These are phyloP conservation scores for Tylopilus plumbeoviolaceoides DNA, from an alignment of 768 basidiomycete genomes.

Conservation along the genomic window DNA sequence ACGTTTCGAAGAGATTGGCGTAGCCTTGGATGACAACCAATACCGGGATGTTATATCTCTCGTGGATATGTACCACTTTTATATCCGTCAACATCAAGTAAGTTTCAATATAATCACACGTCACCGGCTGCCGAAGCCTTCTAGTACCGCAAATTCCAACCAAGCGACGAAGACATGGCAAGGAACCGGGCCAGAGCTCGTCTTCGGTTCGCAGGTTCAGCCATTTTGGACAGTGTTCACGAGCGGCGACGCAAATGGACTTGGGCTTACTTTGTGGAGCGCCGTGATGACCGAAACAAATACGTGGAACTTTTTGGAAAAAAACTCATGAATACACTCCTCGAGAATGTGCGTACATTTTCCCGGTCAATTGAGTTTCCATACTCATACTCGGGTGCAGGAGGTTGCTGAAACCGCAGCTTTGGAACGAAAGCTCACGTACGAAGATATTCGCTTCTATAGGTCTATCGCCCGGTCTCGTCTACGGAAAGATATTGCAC, in stretches of 20 bases:
- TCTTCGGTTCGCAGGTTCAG: slow-evolving; percentile 71
- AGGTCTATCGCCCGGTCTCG: slow-evolving; percentile 89
- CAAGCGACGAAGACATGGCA: slow-evolving; percentile 54
- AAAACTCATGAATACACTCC: slow-evolving; percentile 52
- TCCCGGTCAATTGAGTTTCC: neutral
- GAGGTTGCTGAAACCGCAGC: slow-evolving; percentile 50
- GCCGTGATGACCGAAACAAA: slow-evolving; percentile 79
- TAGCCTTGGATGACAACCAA: slow-evolving; percentile 88
- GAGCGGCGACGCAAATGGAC: slow-evolving; percentile 85
- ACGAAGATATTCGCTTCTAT: slow-evolving; percentile 96
- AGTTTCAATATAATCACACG: slow-evolving; percentile 9
- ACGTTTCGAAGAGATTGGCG: slow-evolving; percentile 88
- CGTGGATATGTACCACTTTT: slow-evolving; percentile 95
- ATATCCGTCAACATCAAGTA: slow-evolving; percentile 79
- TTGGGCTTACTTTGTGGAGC: slow-evolving; percentile 85
- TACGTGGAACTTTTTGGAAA: slow-evolving; percentile 87
- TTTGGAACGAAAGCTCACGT: slow-evolving; percentile 80
- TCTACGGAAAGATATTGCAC: slow-evolving; percentile 78
- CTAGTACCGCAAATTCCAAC: slow-evolving; percentile 78
- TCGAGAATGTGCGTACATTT: slow-evolving; percentile 47
- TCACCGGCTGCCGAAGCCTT: slow-evolving; percentile 8
- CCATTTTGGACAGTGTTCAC: slow-evolving; percentile 78
- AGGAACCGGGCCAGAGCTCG: slow-evolving; percentile 63
- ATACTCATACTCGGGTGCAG: slow-evolving; percentile 30
- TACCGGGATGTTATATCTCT: slow-evolving; percentile 92